Percentiles rank a stretch among this genome's conserved stretches.
Evolutionary conservation across 129 eudicot species (phyloP).

Genomic region (Gnaphalium uliginosum): DNA sequence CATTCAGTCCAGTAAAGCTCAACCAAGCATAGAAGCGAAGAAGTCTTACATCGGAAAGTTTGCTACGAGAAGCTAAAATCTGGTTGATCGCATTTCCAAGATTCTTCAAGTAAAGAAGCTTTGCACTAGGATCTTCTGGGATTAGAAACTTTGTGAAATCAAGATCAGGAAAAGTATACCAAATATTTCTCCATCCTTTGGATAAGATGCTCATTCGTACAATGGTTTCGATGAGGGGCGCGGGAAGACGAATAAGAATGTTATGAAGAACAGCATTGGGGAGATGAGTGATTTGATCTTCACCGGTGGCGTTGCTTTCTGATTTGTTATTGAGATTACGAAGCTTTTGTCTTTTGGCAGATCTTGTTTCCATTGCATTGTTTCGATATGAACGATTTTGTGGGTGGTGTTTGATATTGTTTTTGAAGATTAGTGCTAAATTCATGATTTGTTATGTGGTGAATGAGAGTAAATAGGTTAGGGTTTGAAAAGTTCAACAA

Average conservation of each 20-base stretch:
- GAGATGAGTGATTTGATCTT: constrained; percentile 70
- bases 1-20: constrained; percentile 46
- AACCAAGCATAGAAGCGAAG: constrained; percentile 51
- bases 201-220: constrained; percentile 60
- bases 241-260: constrained; percentile 50
- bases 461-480: constrained; percentile 19
- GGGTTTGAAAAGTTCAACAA: constrained; percentile 57
- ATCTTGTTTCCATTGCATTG: constrained; percentile 74
- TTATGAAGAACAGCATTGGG: constrained; percentile 66
- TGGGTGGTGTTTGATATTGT: constrained; percentile 6
- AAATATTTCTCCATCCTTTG: constrained; percentile 55
- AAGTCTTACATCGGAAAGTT: constrained; percentile 40
- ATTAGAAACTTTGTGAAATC: constrained; percentile 56
- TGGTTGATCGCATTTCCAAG: constrained; percentile 35
- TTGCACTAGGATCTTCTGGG: not conserved
- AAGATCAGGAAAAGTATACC: constrained; percentile 76
- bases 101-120: constrained; percentile 8
- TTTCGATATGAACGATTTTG: constrained; percentile 17
- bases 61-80: constrained; percentile 43
- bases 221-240: constrained; percentile 33
- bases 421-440: not conserved
- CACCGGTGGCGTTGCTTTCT: constrained; percentile 18
- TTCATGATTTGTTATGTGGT: constrained; percentile 14
- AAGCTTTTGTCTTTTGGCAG: constrained; percentile 62
- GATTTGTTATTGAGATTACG: constrained; percentile 17